Evolutionary conservation across 164 flowering plant genomes (phyloP).

Genomic region (Annona squamosa): DNA sequence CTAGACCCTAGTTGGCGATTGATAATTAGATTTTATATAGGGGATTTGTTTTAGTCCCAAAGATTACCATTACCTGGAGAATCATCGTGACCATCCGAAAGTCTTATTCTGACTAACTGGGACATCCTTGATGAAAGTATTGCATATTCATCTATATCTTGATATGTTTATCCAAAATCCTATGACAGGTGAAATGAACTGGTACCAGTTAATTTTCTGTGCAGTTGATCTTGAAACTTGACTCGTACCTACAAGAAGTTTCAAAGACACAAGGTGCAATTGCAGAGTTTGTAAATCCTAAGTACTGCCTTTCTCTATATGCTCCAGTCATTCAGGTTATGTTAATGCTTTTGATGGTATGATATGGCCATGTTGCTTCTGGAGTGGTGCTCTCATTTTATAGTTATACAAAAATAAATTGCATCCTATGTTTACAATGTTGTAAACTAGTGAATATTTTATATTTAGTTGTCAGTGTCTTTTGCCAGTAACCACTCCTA

Average conservation of each 20-base stretch:
- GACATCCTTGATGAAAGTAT: neutral
- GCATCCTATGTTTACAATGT: neutral
- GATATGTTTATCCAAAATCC: neutral
- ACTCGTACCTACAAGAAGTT: conserved; percentile 79
- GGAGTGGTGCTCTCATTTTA: neutral
- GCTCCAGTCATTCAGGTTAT: neutral
- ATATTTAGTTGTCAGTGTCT: neutral
- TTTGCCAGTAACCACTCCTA: neutral
- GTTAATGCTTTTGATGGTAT: neutral
- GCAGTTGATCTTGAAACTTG: conserved; percentile 89
- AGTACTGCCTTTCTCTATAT: conserved; percentile 37
- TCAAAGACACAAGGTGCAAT: conserved; percentile 79
- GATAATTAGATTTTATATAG: no score
- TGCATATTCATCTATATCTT: neutral
- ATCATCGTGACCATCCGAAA: no score
- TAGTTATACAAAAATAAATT: neutral
- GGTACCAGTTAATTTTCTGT: neutral
- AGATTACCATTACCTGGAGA: no score
- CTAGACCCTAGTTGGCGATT: no score
- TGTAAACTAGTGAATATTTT: neutral
- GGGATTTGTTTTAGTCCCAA: no score
- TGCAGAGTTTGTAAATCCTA: conserved; percentile 95
- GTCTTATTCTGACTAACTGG: no score
- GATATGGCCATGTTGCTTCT: neutral
- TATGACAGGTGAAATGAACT: neutral